Evolutionary conservation across 495 filamentous ascomycete species (phyloP).

Genomic region (Neurospora sp.): DNA sequence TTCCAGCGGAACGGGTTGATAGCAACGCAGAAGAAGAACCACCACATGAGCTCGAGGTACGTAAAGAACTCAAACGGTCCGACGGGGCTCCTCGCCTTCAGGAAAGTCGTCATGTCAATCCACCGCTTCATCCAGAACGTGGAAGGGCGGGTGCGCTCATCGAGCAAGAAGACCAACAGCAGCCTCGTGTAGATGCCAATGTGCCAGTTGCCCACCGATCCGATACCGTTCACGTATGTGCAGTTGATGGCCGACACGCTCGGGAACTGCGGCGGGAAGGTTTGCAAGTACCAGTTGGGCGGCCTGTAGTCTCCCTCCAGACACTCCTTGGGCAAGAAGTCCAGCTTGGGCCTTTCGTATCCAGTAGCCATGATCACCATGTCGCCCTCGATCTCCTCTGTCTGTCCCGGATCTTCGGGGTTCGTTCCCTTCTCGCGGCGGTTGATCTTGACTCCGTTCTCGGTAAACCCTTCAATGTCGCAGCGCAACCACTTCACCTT

Average conservation of each 20-base stretch:
- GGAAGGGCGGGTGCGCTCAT: conserved; percentile 62
- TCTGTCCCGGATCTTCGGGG: conserved; percentile 58
- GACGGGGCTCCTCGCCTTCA: conserved; percentile 60
- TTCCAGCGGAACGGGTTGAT: conserved; percentile 85
- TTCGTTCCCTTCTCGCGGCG: conserved; percentile 61
- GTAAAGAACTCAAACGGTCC: conserved; percentile 82
- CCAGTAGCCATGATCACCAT: conserved; percentile 80
- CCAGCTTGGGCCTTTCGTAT: conserved; percentile 59
- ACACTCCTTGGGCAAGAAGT: conserved; percentile 59
- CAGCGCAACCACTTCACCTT: conserved; percentile 71
- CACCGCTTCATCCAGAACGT: conserved; percentile 70
- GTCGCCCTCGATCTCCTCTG: conserved; percentile 55
- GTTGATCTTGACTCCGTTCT: conserved; percentile 60
- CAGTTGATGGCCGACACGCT: conserved; percentile 71
- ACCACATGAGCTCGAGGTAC: conserved; percentile 73
- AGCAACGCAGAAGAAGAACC: conserved; percentile 68
- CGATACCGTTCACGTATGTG: conserved; percentile 75
- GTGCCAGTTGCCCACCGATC: conserved; percentile 75
- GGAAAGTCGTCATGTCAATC: conserved; percentile 72
- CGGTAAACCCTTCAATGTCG: conserved; percentile 58
- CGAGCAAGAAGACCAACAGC: conserved; percentile 74
- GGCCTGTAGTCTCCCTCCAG: conserved; percentile 64
- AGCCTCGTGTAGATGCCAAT: conserved; percentile 84
- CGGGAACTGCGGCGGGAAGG: conserved; percentile 59
- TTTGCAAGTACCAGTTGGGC: conserved; percentile 82